Base-by-base conservation (phyloP, 441 rosid genomes). In the Gossypium lobatum region DNA sequence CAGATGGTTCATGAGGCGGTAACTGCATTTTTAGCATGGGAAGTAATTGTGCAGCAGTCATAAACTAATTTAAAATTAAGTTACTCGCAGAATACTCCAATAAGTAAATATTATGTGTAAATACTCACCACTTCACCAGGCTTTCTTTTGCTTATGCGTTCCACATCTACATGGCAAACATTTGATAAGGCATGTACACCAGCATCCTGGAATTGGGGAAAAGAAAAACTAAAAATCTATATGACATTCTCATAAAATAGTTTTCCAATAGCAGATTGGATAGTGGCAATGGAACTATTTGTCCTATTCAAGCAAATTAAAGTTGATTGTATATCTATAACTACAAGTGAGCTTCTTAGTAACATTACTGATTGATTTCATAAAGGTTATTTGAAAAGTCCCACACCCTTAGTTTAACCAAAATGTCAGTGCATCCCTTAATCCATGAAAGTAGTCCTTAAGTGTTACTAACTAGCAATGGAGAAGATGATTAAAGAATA, bases 171-270 rank as follows among this genome's bases (percentile, higher is more conserved):
- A 87, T 95, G 99, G 74, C 96, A 93, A 78, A 91, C 99, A 79
- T 95, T 95, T 17, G 96, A 85, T 61, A 93, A 79, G 64, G 99
- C 97, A 82, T 95, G 99, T n/a, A 95, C 99, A 66, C 99, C 99
- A 7, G 98, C 93, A 85, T 95, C 99, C 99, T 95, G 82, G 73
- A 82, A 73, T 37, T 16, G 70, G 39, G 3, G 59, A 57, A 4
- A 14, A 65, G 9, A 62, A 72, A 21, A 61, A 52, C 64, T 75
- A 54, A 62, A 76, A 74, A 74, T 75, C 63, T 66, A 37, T 8
- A 64, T 66, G 74, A 74, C 21, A 64, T 23, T 62, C 62, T 34
- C 39, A 34, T 34, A 34, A 34, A 34, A 34, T 34, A 34, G 39
- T 34, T 34, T 34, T 37, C 13, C 7, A 25, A n/a, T 3, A 23